Evolutionary conservation across 768 basidiomycete species (phyloP), one percentile per base, ranked within the genome.

Genomic region (Macrolepiota dolichaula): DNA sequence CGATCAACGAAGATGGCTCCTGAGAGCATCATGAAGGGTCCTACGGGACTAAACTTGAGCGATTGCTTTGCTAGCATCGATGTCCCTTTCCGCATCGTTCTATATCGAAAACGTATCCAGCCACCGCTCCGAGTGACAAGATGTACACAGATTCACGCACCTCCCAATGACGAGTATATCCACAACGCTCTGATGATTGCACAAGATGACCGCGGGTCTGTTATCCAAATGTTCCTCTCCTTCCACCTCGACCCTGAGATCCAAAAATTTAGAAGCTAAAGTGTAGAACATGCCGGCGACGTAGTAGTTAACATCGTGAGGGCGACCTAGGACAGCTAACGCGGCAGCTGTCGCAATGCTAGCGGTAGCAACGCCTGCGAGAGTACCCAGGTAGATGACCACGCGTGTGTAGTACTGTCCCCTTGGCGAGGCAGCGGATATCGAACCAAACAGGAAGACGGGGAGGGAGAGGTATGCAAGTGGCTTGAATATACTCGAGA

Each of bases 51-150:
- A 80, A 81, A 96, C 66, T 89, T 86, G 37, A 98, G 77, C 51
- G 93, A 91, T 68, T 89, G 87, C 81, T 99, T 99, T 19, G 95
- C 88, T 86, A 96, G 92, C 70, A 99, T 96, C 46, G 89, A 84
- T 4, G 92, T 82, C 63, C 84, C 83, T 65, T 82, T 82, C 12
- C 94, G 96, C 77, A 97, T 91, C 65, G 94, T 79, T 66, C 93
- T 91, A 66, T 5, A 66, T 5, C 64, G 44, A 53, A 37, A 50
- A 17, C 54, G 57, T 49, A 63, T 64, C 52, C 27, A 44, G 36
- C 40, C n/a, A 22, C 15, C 24, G 32, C 9, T 59, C 10, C 35
- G 36, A 54, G 40, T 53, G 44, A 24, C 1, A 27, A 37, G 19
- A 32, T 54, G 29, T 32, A 32, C 29, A 32, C 7, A 7, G 59